These are phyloP conservation scores for Bacidia gigantensis DNA, from an alignment of 495 filamentous ascomycete genomes.

Conservation along the genomic window DNA sequence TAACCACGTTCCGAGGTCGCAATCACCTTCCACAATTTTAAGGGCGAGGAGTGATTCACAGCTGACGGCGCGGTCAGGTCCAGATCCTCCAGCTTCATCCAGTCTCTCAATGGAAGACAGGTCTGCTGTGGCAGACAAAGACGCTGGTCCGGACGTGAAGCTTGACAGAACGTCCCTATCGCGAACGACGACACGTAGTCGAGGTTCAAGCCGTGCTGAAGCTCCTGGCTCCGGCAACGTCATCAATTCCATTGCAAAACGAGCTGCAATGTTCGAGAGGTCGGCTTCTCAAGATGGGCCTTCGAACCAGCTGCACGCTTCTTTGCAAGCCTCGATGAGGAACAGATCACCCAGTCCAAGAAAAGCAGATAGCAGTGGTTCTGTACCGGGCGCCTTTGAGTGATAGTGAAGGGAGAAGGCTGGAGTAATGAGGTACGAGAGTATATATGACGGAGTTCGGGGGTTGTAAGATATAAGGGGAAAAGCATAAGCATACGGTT, in stretches of 20 bases:
- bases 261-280: constrained; percentile 16
- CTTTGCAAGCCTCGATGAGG: constrained; percentile 10
- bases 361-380: background rate
- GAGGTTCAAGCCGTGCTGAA: constrained; percentile 12
- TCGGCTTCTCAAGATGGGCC: constrained; percentile 6
- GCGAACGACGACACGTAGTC: constrained; percentile 5
- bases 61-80: background rate
- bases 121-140: background rate
- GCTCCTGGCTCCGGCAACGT: constrained; percentile 4
- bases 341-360: constrained; percentile 5
- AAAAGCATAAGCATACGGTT: background rate
- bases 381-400: constrained; percentile 2
- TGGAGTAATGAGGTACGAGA: too few relatives aligned
- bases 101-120: background rate
- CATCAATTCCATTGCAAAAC: constrained; percentile 12
- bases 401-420: background rate
- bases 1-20: background rate
- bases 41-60: background rate
- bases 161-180: background rate
- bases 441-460: too few relatives aligned
- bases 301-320: constrained; percentile 13
- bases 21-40: background rate
- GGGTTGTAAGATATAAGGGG: background rate
- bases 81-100: background rate
- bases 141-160: background rate